Evolutionary conservation across 257 asterid genomes (phyloP), one percentile per base, ranked within the genome.

Genomic region (Salvia rosmarinus): DNA sequence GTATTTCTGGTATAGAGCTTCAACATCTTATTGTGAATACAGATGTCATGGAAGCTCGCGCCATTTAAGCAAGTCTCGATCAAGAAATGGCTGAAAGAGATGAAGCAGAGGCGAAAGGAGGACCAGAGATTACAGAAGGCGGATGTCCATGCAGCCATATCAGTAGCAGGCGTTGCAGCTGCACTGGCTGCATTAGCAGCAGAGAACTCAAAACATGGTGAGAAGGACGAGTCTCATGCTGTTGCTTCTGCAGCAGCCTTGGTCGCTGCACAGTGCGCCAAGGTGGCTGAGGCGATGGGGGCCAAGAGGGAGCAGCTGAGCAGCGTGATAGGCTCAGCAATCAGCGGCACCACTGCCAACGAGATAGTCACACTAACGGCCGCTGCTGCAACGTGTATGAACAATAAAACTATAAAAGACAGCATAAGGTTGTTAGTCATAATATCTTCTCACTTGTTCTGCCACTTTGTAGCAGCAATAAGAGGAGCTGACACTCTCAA

Each of bases 261-360:
- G 23, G 97, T 92, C 44, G 98, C 98, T 0, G 95, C 97, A 28
- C 97, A 92, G 46, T 92, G 98, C 7, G 95, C 95, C 4, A 83
- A 90, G 81, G 87, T 87, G 50, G 98, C 98, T 0, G 98, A 92
- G 82, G 93, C 97, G 9, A 92, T 90, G 97, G 98, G 98, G 49
- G 98, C 98, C 13, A 88, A 81, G 81, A 86, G 88, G 78, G 97
- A 87, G 73, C 90, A 86, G 69, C 86, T 92, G 55, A 86, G 84
- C 74, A 64, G 86, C 28, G 89, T 77, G 7, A 85, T 92, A 13
- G 82, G 92, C 35, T 90, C 97, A 0, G 93, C 97, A 47, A 84
- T 88, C 78, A 85, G 81, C 12, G 80, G 87, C 20, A 85, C 96
- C 39, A 81, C 79, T 47, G 78, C 89, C 2, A 70, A 81, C 44